These are phyloP conservation scores for Clitopilus passeckerianus DNA, from an alignment of 768 basidiomycete species.

Conservation along the genomic window DNA sequence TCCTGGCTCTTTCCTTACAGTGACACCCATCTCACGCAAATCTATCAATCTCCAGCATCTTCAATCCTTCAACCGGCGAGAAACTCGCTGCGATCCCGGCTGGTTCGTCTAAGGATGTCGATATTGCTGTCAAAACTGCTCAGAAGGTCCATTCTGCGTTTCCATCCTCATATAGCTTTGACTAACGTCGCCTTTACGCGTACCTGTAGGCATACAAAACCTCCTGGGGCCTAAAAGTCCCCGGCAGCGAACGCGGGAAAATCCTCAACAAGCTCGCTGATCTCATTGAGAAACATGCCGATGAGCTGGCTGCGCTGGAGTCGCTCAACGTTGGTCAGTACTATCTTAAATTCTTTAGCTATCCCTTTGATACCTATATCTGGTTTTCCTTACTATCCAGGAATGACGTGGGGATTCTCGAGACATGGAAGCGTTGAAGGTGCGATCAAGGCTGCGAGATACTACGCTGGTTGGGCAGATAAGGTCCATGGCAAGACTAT, in stretches of 20 bases:
- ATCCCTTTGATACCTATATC: not conserved
- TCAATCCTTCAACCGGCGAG: constrained; percentile 68
- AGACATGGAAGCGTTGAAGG: not conserved
- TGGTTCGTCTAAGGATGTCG: constrained; percentile 67
- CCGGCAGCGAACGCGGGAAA: constrained; percentile 39
- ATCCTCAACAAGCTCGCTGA: constrained; percentile 37
- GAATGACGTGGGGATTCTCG: not conserved
- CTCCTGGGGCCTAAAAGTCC: constrained; percentile 50
- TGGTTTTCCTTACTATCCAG: not conserved
- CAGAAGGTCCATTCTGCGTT: not conserved
- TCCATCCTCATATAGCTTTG: no score
- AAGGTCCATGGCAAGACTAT: constrained; percentile 76
- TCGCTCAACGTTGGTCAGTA: constrained; percentile 14
- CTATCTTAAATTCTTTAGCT: no score
- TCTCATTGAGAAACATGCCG: constrained; percentile 20
- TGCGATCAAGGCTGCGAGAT: constrained; percentile 47
- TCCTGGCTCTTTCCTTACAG: not conserved
- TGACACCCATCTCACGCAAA: not conserved
- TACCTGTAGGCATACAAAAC: constrained; percentile 33
- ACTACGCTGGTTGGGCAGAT: constrained; percentile 91
- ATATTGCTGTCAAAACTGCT: constrained; percentile 37
- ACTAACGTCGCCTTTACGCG: no score
- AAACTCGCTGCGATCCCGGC: constrained; percentile 51
- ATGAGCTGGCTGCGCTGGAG: constrained; percentile 24
- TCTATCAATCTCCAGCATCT: constrained; percentile 31